phyloP scores from a whole-genome alignment of 2,329 filamentous ascomycete genomes.

The Ascochyta rabiei region DNA sequence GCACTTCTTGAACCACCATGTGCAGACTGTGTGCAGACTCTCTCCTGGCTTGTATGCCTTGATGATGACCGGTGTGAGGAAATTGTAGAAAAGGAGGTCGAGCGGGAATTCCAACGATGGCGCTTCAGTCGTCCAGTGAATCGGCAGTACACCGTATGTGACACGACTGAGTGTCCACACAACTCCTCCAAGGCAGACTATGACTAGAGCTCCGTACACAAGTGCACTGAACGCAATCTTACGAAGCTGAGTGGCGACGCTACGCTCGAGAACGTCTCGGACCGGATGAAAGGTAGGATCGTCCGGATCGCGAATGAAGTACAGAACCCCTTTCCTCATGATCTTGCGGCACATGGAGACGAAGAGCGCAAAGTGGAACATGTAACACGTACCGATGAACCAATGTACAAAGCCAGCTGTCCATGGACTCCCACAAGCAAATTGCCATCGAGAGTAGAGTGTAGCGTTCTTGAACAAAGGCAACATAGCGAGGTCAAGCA shows the following conservation, averaged over 20 bases:
- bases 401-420: slow-evolving; percentile 97
- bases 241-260: slow-evolving; percentile 86
- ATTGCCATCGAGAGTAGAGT: slow-evolving; percentile 75
- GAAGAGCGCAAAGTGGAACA: slow-evolving; percentile 99
- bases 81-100: slow-evolving; percentile 95
- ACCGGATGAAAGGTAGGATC: slow-evolving; percentile 98
- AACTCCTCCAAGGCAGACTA: slow-evolving; percentile 91
- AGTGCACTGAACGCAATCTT: slow-evolving; percentile 97
- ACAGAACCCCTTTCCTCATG: slow-evolving; percentile 91
- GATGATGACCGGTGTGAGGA: slow-evolving; percentile 87
- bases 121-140: slow-evolving; percentile 92
- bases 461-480: slow-evolving; percentile 86
- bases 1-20: slow-evolving; percentile 94
- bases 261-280: slow-evolving; percentile 92
- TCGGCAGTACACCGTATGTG: slow-evolving; percentile 76
- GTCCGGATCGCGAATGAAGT: slow-evolving; percentile 97
- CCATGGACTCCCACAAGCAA: slow-evolving; percentile 78
- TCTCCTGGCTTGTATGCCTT: slow-evolving; percentile 85
- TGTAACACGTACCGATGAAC: slow-evolving; percentile 98
- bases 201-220: slow-evolving; percentile 91
- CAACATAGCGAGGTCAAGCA: slow-evolving; percentile 86
- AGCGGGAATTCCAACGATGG: slow-evolving; percentile 93
- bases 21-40: slow-evolving; percentile 82
- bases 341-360: slow-evolving; percentile 99
- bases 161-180: slow-evolving; percentile 84